Percentiles rank a stretch among this genome's conserved stretches.
Conservation (phyloP, 139 green algal species). For the Spirogloea muscicola region DNA sequence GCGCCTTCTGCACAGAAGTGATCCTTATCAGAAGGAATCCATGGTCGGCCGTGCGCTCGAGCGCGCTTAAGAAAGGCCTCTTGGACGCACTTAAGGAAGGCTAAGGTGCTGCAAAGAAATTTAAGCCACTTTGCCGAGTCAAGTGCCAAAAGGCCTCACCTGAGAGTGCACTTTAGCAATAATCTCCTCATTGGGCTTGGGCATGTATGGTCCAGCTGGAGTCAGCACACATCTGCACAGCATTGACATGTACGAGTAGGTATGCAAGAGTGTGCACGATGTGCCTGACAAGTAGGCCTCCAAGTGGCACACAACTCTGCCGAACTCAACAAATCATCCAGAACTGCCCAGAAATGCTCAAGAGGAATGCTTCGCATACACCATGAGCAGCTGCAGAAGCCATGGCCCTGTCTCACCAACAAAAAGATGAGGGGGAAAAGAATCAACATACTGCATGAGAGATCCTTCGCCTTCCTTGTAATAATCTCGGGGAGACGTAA, state of each 20-base stretch:
- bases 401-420: no score
- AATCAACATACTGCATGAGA: conserved; percentile 89
- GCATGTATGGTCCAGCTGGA: conserved; percentile 87
- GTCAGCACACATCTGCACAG: conserved; percentile 41
- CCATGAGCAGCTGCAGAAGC: not conserved
- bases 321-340: not conserved
- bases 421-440: not conserved
- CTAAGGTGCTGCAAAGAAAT: no score
- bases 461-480: conserved; percentile 82
- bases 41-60: no score
- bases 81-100: no score
- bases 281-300: no score
- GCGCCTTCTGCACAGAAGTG: no score
- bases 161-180: conserved; percentile 74
- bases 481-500: conserved; percentile 82
- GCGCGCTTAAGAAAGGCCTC: no score
- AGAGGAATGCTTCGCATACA: conserved; percentile 2
- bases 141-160: conserved; percentile 42
- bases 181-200: conserved; percentile 87
- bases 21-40: no score
- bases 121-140: not conserved
- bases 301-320: no score
- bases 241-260: no score
- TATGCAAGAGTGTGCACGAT: no score
- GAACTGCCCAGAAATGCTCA: not conserved